Evolutionary conservation across 768 basidiomycete genomes (phyloP).

Genomic region (Podaxis sp.): DNA sequence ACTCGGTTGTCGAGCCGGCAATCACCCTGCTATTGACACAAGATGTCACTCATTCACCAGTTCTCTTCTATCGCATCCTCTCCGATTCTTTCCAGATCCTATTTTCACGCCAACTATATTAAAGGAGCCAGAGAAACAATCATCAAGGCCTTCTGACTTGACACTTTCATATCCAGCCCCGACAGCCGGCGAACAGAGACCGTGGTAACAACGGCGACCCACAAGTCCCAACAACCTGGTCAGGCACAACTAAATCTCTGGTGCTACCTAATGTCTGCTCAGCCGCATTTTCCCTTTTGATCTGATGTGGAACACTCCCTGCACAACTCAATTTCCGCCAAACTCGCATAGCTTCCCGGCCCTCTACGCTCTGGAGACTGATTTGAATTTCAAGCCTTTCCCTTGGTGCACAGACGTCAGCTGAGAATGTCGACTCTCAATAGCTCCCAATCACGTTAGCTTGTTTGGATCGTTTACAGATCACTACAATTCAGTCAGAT

Average conservation of each 20-base stretch:
- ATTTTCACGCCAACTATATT: not conserved
- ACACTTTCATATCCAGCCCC: not conserved
- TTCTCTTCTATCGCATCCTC: not conserved
- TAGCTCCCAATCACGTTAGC: not conserved
- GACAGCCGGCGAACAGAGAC: not conserved
- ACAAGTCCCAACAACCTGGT: not conserved
- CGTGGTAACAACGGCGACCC: not conserved
- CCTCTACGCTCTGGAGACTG: not conserved
- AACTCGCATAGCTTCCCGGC: not conserved
- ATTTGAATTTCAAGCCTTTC: not conserved
- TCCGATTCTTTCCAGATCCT: slow-evolving; percentile 3
- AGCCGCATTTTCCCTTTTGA: not conserved
- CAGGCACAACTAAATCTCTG: not conserved
- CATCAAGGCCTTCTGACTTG: not conserved
- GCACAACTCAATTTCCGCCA: not conserved
- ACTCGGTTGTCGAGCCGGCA: slow-evolving; percentile 13
- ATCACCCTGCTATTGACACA: slow-evolving; percentile 14
- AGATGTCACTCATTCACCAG: slow-evolving; percentile 12
- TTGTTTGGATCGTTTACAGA: too few species aligned
- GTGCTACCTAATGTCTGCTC: not conserved
- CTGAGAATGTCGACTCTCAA: not conserved
- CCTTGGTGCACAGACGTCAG: not conserved
- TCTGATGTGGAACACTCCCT: not conserved
- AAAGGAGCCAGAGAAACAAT: not conserved
- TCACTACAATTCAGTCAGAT: too few species aligned